phyloP scores from a whole-genome alignment of 2,329 filamentous ascomycete genomes.

The Pezicula neosporulosa region DNA sequence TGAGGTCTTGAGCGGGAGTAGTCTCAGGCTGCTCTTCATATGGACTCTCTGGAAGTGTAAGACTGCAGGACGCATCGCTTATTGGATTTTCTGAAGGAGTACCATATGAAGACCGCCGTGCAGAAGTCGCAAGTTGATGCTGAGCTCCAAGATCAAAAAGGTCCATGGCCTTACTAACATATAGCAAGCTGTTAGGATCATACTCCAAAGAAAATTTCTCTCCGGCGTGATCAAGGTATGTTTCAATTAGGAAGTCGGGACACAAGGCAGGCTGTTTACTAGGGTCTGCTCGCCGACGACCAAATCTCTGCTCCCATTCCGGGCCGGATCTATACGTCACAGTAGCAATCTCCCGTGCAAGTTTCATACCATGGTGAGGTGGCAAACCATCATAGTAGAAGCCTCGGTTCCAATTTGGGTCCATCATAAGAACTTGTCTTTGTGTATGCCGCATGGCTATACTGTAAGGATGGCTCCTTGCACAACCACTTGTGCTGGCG shows the following conservation, averaged over 20 bases:
- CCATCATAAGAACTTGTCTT: slow-evolving; percentile 97
- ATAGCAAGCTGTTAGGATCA: slow-evolving; percentile 90
- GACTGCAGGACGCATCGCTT: slow-evolving; percentile 56
- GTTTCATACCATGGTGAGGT: slow-evolving; percentile 95
- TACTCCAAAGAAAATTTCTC: slow-evolving; percentile 98
- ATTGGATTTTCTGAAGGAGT: slow-evolving; percentile 41
- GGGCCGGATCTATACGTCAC: slow-evolving; percentile 96
- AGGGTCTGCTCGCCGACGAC: slow-evolving; percentile 79
- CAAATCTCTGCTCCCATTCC: slow-evolving; percentile 96
- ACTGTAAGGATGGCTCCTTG: slow-evolving; percentile 92
- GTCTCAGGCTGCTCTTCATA: slow-evolving; percentile 76
- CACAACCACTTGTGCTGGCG: slow-evolving; percentile 89
- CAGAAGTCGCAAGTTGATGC: slow-evolving; percentile 60
- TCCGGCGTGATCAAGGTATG: slow-evolving; percentile 94
- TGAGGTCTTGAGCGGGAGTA: slow-evolving; percentile 34
- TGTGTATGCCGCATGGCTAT: slow-evolving; percentile 99
- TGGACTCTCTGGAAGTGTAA: slow-evolving; percentile 78
- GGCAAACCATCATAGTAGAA: slow-evolving; percentile 90
- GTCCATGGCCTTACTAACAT: slow-evolving; percentile 99
- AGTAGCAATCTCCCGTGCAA: slow-evolving; percentile 94
- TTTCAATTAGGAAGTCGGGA: slow-evolving; percentile 96
- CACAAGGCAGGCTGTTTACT: slow-evolving; percentile 88
- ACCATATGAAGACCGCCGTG: slow-evolving; percentile 59
- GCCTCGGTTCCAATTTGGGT: slow-evolving; percentile 92
- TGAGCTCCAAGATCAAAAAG: slow-evolving; percentile 83